Evolutionary conservation across 768 basidiomycete species (phyloP).

Genomic region (Mycena indigotica): DNA sequence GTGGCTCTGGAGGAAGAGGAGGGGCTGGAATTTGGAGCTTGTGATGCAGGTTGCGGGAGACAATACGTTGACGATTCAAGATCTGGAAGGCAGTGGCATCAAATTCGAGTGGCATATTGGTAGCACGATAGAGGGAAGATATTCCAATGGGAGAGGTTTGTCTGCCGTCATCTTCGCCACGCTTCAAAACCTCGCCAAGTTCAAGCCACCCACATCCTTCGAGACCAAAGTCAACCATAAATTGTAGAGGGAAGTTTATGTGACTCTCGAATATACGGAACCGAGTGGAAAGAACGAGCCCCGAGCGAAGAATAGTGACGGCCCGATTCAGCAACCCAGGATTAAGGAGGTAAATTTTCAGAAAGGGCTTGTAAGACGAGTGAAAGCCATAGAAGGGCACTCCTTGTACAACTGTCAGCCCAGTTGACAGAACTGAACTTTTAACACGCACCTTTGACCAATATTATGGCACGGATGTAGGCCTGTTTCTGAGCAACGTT

Average conservation of each 20-base stretch:
- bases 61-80: conserved; percentile 73
- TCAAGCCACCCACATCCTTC: conserved; percentile 94
- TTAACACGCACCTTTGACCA: conserved; percentile 73
- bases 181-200: conserved; percentile 64
- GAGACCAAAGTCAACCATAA: conserved; percentile 92
- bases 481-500: conserved; percentile 59
- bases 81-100: conserved; percentile 83
- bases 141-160: conserved; percentile 42
- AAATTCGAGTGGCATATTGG: conserved; percentile 74
- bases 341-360: conserved; percentile 80
- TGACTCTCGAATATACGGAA: conserved; percentile 90
- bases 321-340: conserved; percentile 71
- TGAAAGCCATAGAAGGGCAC: conserved; percentile 95
- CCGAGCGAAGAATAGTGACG: conserved; percentile 77
- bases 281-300: conserved; percentile 76
- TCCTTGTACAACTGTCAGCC: conserved; percentile 3
- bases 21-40: conserved; percentile 71
- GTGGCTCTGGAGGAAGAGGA: conserved; percentile 59
- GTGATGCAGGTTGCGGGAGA: conserved; percentile 60
- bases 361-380: conserved; percentile 78
- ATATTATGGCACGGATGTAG: conserved; percentile 72
- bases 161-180: conserved; percentile 47
- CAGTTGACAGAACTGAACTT: neutral
- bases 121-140: conserved; percentile 63
- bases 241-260: conserved; percentile 85